phyloP scores from a whole-genome alignment of 2,329 filamentous ascomycete species.

The Neoscytalidium dimidiatum region DNA sequence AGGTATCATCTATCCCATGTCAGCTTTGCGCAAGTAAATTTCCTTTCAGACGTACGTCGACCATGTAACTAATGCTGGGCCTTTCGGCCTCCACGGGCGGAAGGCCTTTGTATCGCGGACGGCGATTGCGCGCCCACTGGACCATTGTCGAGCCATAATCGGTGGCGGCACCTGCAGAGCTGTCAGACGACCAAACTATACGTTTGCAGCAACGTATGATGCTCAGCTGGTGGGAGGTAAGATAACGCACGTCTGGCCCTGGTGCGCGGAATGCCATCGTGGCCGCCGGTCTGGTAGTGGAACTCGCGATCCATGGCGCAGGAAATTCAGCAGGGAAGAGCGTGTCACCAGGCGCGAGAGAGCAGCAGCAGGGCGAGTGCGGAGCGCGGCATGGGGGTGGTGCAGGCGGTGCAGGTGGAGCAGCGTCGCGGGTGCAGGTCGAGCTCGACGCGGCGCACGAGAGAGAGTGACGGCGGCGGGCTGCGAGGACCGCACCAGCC shows the following conservation, averaged over 20 bases:
- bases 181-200: neutral
- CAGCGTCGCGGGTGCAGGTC: neutral
- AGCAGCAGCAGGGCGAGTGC: neutral
- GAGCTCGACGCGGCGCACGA: constrained; percentile 3
- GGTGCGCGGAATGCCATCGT: constrained; percentile 20
- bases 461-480: constrained; percentile 10
- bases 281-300: constrained; percentile 28
- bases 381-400: neutral
- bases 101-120: constrained; percentile 71
- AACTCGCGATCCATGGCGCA: constrained; percentile 37
- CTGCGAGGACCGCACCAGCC: neutral
- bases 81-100: constrained; percentile 77
- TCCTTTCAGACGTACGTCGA: constrained; percentile 65
- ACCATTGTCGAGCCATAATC: constrained; percentile 90
- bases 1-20: constrained; percentile 71
- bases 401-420: neutral
- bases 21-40: constrained; percentile 4
- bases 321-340: neutral
- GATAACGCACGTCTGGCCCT: constrained; percentile 15
- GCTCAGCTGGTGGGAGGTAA: neutral
- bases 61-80: constrained; percentile 84
- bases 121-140: constrained; percentile 86
- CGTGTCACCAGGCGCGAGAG: neutral
- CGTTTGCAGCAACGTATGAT: neutral
- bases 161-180: constrained; percentile 73